phyloP scores from a whole-genome alignment of 768 basidiomycete genomes.

The Amanita rubescens region DNA sequence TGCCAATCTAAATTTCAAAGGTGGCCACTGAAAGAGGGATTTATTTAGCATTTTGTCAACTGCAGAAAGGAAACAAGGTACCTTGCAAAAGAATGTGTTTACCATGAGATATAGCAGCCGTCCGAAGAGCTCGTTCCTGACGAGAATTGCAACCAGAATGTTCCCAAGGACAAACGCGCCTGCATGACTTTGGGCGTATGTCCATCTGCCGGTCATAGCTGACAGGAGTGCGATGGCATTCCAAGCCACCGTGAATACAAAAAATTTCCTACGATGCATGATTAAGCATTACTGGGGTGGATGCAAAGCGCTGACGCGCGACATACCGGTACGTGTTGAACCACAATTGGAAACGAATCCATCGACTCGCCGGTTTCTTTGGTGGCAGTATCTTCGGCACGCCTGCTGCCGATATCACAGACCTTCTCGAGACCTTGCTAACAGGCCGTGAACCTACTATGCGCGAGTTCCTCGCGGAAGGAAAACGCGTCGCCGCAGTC shows the following conservation, averaged over 20 bases:
- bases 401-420: neutral
- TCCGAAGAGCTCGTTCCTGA: constrained; percentile 79
- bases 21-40: constrained; percentile 31
- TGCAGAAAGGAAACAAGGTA: constrained; percentile 16
- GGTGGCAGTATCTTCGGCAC: constrained; percentile 11
- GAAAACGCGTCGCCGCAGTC: neutral
- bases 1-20: constrained; percentile 49
- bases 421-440: neutral
- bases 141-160: constrained; percentile 60
- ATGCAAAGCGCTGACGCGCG: neutral
- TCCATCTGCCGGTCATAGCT: constrained; percentile 57
- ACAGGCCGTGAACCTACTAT: neutral
- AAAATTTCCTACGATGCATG: constrained; percentile 55
- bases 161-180: constrained; percentile 74
- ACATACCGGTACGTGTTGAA: constrained; percentile 71
- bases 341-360: constrained; percentile 62
- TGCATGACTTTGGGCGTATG: constrained; percentile 57
- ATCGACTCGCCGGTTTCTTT: constrained; percentile 34
- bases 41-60: constrained; percentile 5
- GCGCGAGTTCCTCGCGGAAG: neutral
- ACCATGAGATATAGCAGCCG: constrained; percentile 65
- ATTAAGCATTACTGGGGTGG: neutral
- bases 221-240: constrained; percentile 56
- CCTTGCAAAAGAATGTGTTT: constrained; percentile 77
- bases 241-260: constrained; percentile 48